Percentiles rank a stretch among this genome's conserved stretches.
phyloP scores from a whole-genome alignment of 1,284 basidiomycete genomes.

The Bondarzewia mesenterica region DNA sequence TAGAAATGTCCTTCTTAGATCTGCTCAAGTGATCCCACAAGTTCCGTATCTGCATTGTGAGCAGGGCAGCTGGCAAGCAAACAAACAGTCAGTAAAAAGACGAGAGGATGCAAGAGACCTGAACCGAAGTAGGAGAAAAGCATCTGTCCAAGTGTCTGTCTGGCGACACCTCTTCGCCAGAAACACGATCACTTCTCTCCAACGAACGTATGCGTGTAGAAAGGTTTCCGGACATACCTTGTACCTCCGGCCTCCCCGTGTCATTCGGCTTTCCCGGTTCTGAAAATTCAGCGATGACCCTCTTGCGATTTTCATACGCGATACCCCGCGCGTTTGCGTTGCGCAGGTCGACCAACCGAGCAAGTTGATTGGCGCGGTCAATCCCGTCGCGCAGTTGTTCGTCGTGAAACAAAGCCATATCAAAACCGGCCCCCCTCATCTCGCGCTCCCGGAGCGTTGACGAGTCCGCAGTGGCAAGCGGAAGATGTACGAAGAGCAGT shows the following conservation, averaged over 20 bases:
- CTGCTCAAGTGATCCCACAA: slow-evolving; percentile 66
- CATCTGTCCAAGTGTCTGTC: too few relatives aligned
- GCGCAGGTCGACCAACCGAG: slow-evolving; percentile 72
- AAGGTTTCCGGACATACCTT: slow-evolving; percentile 50
- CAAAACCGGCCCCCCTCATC: background rate
- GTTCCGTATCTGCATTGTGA: slow-evolving; percentile 83
- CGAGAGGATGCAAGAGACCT: background rate
- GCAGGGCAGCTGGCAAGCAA: slow-evolving; percentile 59
- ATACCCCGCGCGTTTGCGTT: slow-evolving; percentile 85
- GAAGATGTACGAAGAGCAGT: slow-evolving; percentile 42
- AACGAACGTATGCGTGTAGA: background rate
- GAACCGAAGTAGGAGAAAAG: too few relatives aligned
- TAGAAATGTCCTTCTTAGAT: slow-evolving; percentile 74
- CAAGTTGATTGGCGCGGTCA: slow-evolving; percentile 57
- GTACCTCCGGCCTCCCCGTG: slow-evolving; percentile 80
- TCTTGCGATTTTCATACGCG: slow-evolving; percentile 76
- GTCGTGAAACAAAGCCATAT: slow-evolving; percentile 2
- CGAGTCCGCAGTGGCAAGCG: slow-evolving; percentile 8
- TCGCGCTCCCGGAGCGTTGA: background rate
- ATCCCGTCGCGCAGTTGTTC: slow-evolving; percentile 16
- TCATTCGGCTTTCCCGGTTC: slow-evolving; percentile 59
- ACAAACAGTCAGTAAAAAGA: slow-evolving; percentile 5
- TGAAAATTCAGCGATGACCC: slow-evolving; percentile 80
- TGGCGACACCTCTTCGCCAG: too few relatives aligned
- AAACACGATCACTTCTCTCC: background rate